Evolutionary conservation across 2,329 filamentous ascomycete species (phyloP), one percentile per base, ranked within the genome.

Genomic region (Fusarium neocosmosporiellum): DNA sequence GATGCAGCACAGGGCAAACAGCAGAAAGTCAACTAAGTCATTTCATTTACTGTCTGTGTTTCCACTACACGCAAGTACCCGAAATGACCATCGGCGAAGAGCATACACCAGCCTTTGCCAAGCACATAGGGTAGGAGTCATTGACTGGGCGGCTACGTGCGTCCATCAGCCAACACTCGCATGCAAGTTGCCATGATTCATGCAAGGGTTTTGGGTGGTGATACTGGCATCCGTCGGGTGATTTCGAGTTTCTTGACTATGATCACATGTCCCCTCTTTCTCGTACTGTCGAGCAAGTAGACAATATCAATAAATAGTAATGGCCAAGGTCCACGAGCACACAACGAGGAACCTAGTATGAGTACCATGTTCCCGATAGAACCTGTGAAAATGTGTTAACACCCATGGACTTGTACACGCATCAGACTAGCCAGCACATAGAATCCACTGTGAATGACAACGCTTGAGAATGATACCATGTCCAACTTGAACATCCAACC

Each of bases 91-190:
- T 31, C 29, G 18, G 16, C 13, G 18, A 16, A 20, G 18, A 33
- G 39, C 20, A n/a, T 10, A 36, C 8, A 59, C 31, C 33, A 36
- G 7, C 7, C 31, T 31, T 10, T 48, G n/a, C 24, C 14, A 61
- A 29, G 46, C 36, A 46, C 43, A 20, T 61, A 61, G 59, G 59
- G 59, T 61, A 61, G n/a, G 57, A 33, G 31, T n/a, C 31, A 31
- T 11, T n/a, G 13, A n/a, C 13, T 61, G 20, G 41, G 59, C 46
- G 46, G 59, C 46, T 63, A 34, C 31, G 33, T 41, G 46, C 59
- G 27, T 63, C 46, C 34, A 54, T 63, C 59, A 54, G 59, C 46
- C 59, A 61, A 61, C 43, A 39, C 43, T 61, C 36, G 59, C 59
- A 61, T 61, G 59, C 43, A 39, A 27, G 14, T 13, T 53, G 34